phyloP scores from a whole-genome alignment of 164 flowering plant species.

The Chloranthus sessilifolius region DNA sequence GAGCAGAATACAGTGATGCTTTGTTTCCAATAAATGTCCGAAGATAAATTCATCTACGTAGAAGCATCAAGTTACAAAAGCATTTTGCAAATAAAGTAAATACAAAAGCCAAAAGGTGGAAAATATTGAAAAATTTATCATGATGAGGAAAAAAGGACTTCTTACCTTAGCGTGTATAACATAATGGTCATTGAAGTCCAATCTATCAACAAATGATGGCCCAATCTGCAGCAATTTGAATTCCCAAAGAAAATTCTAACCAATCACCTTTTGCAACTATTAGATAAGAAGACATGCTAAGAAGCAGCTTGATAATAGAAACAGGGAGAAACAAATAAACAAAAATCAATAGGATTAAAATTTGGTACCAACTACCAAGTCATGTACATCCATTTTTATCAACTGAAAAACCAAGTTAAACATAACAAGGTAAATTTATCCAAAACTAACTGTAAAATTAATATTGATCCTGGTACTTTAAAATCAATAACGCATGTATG shows the following conservation, averaged over 20 bases:
- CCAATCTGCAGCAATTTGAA: conserved; percentile 50
- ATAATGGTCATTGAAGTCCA: conserved; percentile 87
- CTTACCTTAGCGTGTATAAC: conserved; percentile 44
- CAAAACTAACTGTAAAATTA: too few relatives aligned
- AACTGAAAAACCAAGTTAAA: too few relatives aligned
- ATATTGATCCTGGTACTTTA: too few relatives aligned
- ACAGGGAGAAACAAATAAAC: neutral
- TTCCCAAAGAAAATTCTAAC: neutral
- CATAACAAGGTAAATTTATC: too few relatives aligned
- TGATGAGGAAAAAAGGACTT: neutral
- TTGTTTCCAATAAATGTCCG: too few relatives aligned
- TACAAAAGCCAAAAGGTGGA: too few relatives aligned
- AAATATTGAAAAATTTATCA: neutral
- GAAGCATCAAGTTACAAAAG: too few relatives aligned
- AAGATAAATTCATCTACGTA: too few relatives aligned
- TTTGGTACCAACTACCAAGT: neutral
- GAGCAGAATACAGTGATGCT: too few relatives aligned
- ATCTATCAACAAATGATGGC: conserved; percentile 44
- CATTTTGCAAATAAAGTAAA: too few relatives aligned
- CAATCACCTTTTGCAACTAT: neutral
- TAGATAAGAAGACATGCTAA: neutral
- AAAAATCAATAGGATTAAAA: neutral
- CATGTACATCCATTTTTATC: neutral
- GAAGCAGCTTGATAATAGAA: neutral
- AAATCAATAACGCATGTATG: too few relatives aligned